Evolutionary conservation across 2,329 filamentous ascomycete genomes (phyloP).

Genomic region (Daldinia eschscholtzii): DNA sequence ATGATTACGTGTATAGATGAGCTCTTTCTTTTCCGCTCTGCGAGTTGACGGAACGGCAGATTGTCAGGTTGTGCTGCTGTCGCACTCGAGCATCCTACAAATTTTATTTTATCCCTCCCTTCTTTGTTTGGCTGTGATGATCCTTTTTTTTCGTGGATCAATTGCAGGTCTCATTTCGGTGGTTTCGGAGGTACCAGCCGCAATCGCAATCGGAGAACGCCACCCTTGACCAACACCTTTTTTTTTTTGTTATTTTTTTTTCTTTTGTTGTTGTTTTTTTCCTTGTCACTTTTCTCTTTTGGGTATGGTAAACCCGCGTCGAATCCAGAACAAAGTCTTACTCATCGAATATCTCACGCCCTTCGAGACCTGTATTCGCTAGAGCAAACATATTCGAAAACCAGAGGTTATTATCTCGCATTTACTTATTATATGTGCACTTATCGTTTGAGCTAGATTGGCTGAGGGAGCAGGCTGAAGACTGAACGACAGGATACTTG

Average conservation of each 20-base stretch:
- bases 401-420: background rate
- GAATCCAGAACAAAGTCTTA: slow-evolving; percentile 16
- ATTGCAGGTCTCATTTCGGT: slow-evolving; percentile 52
- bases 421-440: background rate
- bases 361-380: background rate
- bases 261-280: slow-evolving; percentile 5
- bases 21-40: slow-evolving; percentile 9
- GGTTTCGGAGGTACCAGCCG: slow-evolving; percentile 48
- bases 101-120: slow-evolving; percentile 29
- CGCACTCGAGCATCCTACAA: slow-evolving; percentile 33
- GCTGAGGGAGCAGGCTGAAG: background rate
- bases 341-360: background rate
- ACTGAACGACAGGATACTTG: slow-evolving; percentile 15
- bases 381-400: background rate
- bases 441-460: slow-evolving; percentile 7
- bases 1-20: slow-evolving; percentile 34
- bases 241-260: slow-evolving; percentile 18
- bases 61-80: slow-evolving; percentile 39
- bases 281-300: background rate
- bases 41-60: slow-evolving; percentile 27
- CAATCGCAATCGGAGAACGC: slow-evolving; percentile 44
- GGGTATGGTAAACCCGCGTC: slow-evolving; percentile 20
- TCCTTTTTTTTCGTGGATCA: slow-evolving; percentile 46
- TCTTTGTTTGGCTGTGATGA: slow-evolving; percentile 45
- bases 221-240: slow-evolving; percentile 13